phyloP scores from a whole-genome alignment of 805 yeast genomes.

The Candida palmyrensis region DNA sequence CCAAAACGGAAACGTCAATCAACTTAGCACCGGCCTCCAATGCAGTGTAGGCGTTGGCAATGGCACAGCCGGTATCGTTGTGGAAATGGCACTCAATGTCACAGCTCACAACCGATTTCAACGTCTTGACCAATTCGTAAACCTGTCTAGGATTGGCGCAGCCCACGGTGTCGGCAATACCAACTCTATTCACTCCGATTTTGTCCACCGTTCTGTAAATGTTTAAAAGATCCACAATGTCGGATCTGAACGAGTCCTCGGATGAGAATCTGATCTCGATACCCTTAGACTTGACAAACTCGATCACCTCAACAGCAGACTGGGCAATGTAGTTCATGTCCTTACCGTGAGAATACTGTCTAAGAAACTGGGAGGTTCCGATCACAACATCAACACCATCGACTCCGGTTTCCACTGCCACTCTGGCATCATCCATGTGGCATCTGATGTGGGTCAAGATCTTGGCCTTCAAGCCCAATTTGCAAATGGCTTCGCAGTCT shows the following conservation, averaged over 20 bases:
- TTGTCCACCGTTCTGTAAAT: slow-evolving; percentile 58
- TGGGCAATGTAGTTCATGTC: slow-evolving; percentile 57
- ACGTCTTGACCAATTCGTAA: slow-evolving; percentile 53
- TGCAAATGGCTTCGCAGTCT: slow-evolving; percentile 57
- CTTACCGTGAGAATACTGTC: slow-evolving; percentile 56
- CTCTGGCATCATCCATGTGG: slow-evolving; percentile 57
- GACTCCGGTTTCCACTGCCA: slow-evolving; percentile 59
- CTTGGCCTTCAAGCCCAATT: slow-evolving; percentile 54
- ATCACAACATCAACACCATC: slow-evolving; percentile 60
- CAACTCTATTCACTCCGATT: slow-evolving; percentile 58
- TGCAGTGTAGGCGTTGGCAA: slow-evolving; percentile 60
- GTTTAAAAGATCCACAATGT: slow-evolving; percentile 53
- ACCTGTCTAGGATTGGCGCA: slow-evolving; percentile 64
- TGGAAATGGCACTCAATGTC: slow-evolving; percentile 61
- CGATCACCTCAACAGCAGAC: slow-evolving; percentile 53
- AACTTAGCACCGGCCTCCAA: slow-evolving; percentile 59
- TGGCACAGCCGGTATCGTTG: slow-evolving; percentile 61
- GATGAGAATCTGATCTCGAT: slow-evolving; percentile 55
- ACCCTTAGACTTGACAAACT: slow-evolving; percentile 56
- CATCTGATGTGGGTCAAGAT: slow-evolving; percentile 57
- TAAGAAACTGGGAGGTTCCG: slow-evolving; percentile 54
- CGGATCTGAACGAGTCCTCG: slow-evolving; percentile 58
- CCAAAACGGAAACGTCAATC: slow-evolving; percentile 55
- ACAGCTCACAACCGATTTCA: slow-evolving; percentile 52
- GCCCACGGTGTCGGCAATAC: slow-evolving; percentile 62